Evolutionary conservation across 2,329 filamentous ascomycete genomes (phyloP).

Genomic region (Aspergillus jensenii): DNA sequence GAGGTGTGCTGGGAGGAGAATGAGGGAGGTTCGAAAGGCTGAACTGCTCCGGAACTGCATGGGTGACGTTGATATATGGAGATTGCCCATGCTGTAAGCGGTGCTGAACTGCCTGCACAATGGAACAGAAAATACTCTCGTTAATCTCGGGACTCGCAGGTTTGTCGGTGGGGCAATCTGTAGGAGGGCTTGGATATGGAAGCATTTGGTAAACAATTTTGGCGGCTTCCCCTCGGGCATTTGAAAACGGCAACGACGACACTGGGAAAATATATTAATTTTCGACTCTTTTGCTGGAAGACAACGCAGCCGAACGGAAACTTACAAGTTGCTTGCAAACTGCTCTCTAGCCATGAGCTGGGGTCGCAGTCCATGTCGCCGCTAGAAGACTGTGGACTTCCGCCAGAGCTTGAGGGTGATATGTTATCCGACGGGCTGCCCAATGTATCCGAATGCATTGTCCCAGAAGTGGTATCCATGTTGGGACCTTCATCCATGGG

Average conservation of each 20-base stretch:
- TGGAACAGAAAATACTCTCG: constrained; percentile 50
- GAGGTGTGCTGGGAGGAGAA: constrained; percentile 62
- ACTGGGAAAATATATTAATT: constrained; percentile 23
- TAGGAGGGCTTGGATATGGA: constrained; percentile 49
- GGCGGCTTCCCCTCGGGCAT: constrained; percentile 44
- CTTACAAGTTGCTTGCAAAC: constrained; percentile 39
- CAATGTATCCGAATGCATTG: constrained; percentile 28
- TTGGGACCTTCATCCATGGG: constrained; percentile 30
- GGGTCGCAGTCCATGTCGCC: constrained; percentile 36
- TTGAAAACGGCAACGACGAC: constrained; percentile 40
- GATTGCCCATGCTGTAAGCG: constrained; percentile 51
- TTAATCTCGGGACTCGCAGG: constrained; percentile 28
- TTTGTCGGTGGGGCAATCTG: constrained; percentile 23
- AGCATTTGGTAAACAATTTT: constrained; percentile 62
- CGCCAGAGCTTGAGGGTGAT: constrained; percentile 30
- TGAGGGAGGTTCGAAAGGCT: constrained; percentile 61
- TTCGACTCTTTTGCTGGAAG: not conserved
- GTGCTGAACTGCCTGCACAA: constrained; percentile 57
- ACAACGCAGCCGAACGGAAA: constrained; percentile 1
- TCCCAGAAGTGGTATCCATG: constrained; percentile 27
- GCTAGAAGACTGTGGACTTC: constrained; percentile 29
- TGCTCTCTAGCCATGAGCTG: constrained; percentile 38
- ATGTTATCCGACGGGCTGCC: constrained; percentile 33
- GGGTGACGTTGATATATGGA: constrained; percentile 64
- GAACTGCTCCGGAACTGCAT: constrained; percentile 63